These are phyloP conservation scores for Xylaria bambusicola DNA, from an alignment of 495 filamentous ascomycete genomes.

Conservation along the genomic window DNA sequence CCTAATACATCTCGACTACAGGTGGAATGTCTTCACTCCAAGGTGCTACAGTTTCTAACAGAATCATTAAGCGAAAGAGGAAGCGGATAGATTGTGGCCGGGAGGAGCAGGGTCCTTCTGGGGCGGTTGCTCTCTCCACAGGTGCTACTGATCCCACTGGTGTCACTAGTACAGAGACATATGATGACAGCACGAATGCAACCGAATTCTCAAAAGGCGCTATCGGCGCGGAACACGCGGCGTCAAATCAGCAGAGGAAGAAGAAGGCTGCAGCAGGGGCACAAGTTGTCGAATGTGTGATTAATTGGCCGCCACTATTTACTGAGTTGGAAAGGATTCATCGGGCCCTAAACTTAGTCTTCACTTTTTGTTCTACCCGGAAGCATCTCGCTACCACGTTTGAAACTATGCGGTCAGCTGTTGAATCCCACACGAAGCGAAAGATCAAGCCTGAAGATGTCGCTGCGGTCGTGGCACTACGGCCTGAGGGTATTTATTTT, in stretches of 20 bases:
- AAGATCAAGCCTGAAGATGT: constrained; percentile 74
- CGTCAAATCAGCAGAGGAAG: constrained; percentile 20
- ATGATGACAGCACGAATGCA: background rate
- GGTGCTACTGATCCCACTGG: background rate
- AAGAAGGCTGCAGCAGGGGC: constrained; percentile 21
- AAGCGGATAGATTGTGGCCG: constrained; percentile 51
- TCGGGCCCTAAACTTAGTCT: constrained; percentile 85
- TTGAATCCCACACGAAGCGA: constrained; percentile 78
- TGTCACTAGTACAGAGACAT: background rate
- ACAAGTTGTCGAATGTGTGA: constrained; percentile 22
- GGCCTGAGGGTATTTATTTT: constrained; percentile 77
- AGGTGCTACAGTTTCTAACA: constrained; percentile 57
- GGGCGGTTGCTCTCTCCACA: background rate
- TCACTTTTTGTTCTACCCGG: constrained; percentile 90
- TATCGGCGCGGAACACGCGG: constrained; percentile 18
- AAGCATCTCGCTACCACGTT: constrained; percentile 92
- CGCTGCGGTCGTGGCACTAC: constrained; percentile 74
- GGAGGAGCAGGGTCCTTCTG: background rate
- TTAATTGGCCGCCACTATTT: constrained; percentile 74
- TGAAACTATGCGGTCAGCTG: constrained; percentile 78
- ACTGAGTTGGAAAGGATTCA: constrained; percentile 73
- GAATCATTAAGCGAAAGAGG: constrained; percentile 49
- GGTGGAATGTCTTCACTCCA: constrained; percentile 56
- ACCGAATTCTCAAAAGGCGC: constrained; percentile 24
- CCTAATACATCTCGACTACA: constrained; percentile 32